Evolutionary conservation across 352 stramenopile genomes (phyloP), one percentile per base, ranked within the genome.

Genomic region (Globisporangium spiculum): DNA sequence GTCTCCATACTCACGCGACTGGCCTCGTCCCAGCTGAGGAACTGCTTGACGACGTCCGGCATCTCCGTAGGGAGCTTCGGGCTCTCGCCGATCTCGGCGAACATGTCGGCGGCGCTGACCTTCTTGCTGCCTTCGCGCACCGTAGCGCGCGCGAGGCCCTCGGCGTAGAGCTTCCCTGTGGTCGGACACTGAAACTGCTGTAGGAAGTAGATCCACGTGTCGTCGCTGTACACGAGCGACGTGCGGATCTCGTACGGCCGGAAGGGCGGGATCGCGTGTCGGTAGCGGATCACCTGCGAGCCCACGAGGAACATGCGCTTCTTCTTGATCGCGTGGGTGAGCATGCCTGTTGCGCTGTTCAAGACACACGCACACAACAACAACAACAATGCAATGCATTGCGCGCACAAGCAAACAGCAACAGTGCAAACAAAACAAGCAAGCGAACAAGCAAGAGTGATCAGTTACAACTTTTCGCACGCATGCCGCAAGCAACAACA

Each of bases 281-380:
- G 81, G 75, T 85, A 89, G 22, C 83, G 81, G 44, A 91, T 82
- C 9, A 74, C 70, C 63, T 94, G 84, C 50, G 84, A 90, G 32
- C 67, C 83, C 1, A 82, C 76, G 24, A 91, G 64, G 52, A 93
- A 82, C 70, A 88, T 77, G 66, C 82, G 83, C 1, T 73, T 72
- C 56, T 90, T 81, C 74, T 89, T 90, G 56, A 91, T 56, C 7
- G 80, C 79, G 32, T 90, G 67, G 53, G 71, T 83, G 61, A 90
- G 67, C 48, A 89, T 76, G 1, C 80, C 80, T 24, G 78, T 82
- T 22, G 77, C 65, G n/a, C 80, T 88, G 46, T 27, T 26, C 53
- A 24, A 38, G 8, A 54, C 9, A n/a, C 22, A 24, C 41, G 41
- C 38, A 50, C 44, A 64, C 36, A 32, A 32, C 27, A 32, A 32